Evolutionary conservation across 805 yeast species (phyloP), one percentile per base, ranked within the genome.

Genomic region (Teunomyces panamensis): DNA sequence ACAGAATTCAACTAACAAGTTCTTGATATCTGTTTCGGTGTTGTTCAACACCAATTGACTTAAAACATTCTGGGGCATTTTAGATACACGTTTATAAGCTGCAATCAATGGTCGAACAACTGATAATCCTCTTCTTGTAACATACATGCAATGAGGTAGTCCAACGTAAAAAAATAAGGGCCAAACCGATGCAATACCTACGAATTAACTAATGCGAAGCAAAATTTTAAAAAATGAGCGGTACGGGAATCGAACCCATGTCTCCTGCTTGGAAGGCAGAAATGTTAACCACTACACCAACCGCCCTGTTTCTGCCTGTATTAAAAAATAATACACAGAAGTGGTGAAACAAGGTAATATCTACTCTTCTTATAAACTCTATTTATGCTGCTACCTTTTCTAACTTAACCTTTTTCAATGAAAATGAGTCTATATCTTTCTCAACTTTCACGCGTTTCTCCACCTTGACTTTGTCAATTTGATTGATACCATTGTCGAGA

Each of bases 221-320:
- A 24, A 16, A 42, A 41, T 14, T 9, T 16, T 9, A 68, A 65
- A 65, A 58, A 56, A 55, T 82, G 89, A 84, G 83, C 82, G 84
- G 84, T 83, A 82, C 85, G 89, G 86, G 92, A 85, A 83, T 85
- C 90, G 92, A 85, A 85, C 92, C 90, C 91, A 80, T 84, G 89
- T 81, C 91, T 75, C 85, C 81, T 82, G 89, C 91, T 86, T 85
- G 91, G 91, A 86, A 85, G 90, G 90, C 89, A 82, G 80, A 82
- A 75, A 85, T 85, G 88, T 82, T 85, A 83, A 82, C 92, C 91
- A 83, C 88, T 85, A 85, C 89, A 85, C 92, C 83, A 85, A 84
- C 84, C 85, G 81, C 85, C 89, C 89, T 17, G 3, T 8, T 33
- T 42, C 14, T 14, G 7, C 5, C 13, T 4, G 6, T 20, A 1